These are phyloP conservation scores for Pulveroboletus ravenelii DNA, from an alignment of 768 basidiomycete species.

Conservation along the genomic window DNA sequence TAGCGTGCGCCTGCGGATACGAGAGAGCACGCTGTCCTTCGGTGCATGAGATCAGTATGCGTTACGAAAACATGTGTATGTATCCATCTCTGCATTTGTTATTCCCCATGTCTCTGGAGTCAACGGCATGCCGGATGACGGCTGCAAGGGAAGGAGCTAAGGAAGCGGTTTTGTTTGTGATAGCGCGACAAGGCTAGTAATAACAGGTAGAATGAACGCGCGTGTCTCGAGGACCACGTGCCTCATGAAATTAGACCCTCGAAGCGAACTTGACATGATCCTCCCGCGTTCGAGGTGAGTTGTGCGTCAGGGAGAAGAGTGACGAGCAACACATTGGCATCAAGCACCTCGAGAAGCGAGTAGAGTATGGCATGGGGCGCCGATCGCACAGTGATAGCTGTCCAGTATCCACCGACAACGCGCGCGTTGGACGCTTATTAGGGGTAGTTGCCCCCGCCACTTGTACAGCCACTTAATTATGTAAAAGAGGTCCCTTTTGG, in stretches of 20 bases:
- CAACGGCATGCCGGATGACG: neutral
- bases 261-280: neutral
- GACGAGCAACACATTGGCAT: too few relatives aligned
- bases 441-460: too few relatives aligned
- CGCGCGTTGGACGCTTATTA: too few relatives aligned
- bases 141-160: neutral
- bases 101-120: neutral
- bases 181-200: too few relatives aligned
- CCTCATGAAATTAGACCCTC: neutral
- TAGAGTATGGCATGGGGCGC: too few relatives aligned
- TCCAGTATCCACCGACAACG: too few relatives aligned
- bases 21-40: constrained; percentile 80
- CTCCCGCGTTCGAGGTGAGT: too few relatives aligned
- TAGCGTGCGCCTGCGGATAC: constrained; percentile 77
- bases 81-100: neutral
- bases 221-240: neutral
- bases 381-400: too few relatives aligned
- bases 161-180: neutral
- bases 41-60: constrained; percentile 48
- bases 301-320: too few relatives aligned
- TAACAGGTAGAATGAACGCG: neutral
- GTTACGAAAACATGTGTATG: neutral
- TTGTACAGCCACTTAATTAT: too few relatives aligned
- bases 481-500: too few relatives aligned
- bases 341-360: too few relatives aligned